Conservation (phyloP, 1,139 yeast species). For the Ogataea hybrid region DNA sequence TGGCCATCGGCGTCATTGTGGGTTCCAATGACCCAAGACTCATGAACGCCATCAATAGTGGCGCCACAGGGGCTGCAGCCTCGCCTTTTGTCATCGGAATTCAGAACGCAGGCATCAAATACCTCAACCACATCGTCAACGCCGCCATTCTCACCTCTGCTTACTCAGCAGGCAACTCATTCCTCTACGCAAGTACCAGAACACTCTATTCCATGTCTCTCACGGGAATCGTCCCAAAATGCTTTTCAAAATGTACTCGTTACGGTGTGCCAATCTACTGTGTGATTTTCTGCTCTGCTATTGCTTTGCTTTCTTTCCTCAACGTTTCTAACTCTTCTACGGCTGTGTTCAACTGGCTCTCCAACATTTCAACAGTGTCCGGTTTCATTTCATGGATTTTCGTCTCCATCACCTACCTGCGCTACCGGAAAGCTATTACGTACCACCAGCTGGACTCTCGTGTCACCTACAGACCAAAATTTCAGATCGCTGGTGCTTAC, state of each 20-base stretch:
- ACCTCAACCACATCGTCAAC: slow-evolving; percentile 36
- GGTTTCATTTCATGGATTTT: slow-evolving; percentile 38
- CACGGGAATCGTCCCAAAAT: slow-evolving; percentile 60
- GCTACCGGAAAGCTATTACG: slow-evolving; percentile 47
- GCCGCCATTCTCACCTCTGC: slow-evolving; percentile 41
- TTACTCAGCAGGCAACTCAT: slow-evolving; percentile 40
- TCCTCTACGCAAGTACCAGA: slow-evolving; percentile 55
- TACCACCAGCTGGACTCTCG: slow-evolving; percentile 42
- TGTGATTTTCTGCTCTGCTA: slow-evolving; percentile 39
- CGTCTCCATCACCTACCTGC: slow-evolving; percentile 41
- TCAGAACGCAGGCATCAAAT: slow-evolving; percentile 34
- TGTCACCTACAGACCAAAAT: slow-evolving; percentile 43
- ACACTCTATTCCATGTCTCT: slow-evolving; percentile 53
- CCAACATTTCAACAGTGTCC: slow-evolving; percentile 37
- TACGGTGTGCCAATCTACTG: slow-evolving; percentile 59
- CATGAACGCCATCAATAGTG: slow-evolving; percentile 31
- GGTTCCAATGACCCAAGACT: slow-evolving; percentile 39
- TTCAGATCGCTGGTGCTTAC: slow-evolving; percentile 48
- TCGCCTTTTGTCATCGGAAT: slow-evolving; percentile 53
- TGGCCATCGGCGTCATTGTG: slow-evolving; percentile 48
- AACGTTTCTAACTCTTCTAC: slow-evolving; percentile 31
- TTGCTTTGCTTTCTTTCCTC: slow-evolving; percentile 37
- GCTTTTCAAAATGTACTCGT: slow-evolving; percentile 53
- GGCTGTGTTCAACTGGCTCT: slow-evolving; percentile 36
- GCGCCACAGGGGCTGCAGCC: slow-evolving; percentile 39